phyloP scores from a whole-genome alignment of 805 yeast genomes.

The Candida cerambycidarum region DNA sequence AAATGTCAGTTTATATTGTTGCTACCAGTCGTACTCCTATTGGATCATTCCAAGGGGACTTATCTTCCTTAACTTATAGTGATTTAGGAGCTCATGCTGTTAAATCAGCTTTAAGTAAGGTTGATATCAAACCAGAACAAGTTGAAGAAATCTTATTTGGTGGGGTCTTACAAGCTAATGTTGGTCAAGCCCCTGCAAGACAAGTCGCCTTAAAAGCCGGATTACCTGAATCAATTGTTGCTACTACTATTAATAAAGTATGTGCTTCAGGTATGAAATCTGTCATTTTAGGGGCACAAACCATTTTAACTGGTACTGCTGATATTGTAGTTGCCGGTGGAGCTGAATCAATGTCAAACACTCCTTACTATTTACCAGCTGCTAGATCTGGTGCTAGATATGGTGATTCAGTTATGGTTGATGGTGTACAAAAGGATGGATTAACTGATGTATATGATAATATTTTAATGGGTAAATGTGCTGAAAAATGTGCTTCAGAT shows the following conservation, averaged over 20 bases:
- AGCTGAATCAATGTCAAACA: conserved; percentile 95
- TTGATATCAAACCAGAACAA: conserved; percentile 68
- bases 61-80: conserved; percentile 70
- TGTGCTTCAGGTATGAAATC: conserved; percentile 97
- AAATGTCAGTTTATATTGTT: conserved; percentile 72
- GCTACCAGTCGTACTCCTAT: conserved; percentile 93
- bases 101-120: conserved; percentile 78
- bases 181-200: conserved; percentile 98
- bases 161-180: conserved; percentile 86
- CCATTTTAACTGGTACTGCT: conserved; percentile 83
- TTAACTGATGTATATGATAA: conserved; percentile 87
- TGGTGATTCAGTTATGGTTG: conserved; percentile 78
- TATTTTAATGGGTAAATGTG: conserved; percentile 93
- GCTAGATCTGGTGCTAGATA: conserved; percentile 89
- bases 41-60: conserved; percentile 88
- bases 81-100: conserved; percentile 95
- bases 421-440: conserved; percentile 92
- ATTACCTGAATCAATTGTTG: conserved; percentile 72
- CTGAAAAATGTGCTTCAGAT: conserved; percentile 93
- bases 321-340: conserved; percentile 97
- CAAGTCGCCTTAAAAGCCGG: conserved; percentile 95
- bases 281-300: conserved; percentile 85
- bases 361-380: conserved; percentile 73
- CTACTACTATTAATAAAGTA: conserved; percentile 92
- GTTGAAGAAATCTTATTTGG: conserved; percentile 94